Evolutionary conservation across 345 rosid genomes (phyloP).

Genomic region (Triadica sebifera): DNA sequence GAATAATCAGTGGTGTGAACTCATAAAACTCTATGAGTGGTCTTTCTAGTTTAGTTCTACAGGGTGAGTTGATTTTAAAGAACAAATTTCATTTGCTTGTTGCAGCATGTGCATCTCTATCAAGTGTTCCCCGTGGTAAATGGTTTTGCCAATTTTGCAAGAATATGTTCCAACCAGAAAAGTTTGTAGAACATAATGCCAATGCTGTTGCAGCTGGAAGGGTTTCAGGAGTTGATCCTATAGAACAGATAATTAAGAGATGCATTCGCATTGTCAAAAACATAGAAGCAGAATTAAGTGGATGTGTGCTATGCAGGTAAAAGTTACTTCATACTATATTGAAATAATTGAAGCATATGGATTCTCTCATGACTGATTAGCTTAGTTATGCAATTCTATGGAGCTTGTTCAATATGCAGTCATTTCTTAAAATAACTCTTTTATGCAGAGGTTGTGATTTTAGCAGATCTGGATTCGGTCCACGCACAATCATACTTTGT

Average conservation of each 20-base stretch:
- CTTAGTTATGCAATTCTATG: background rate
- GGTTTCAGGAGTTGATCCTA: constrained; percentile 77
- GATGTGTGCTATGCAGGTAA: constrained; percentile 88
- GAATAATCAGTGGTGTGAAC: constrained; percentile 26
- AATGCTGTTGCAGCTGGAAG: constrained; percentile 91
- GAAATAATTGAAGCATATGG: constrained; percentile 13
- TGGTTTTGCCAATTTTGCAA: constrained; percentile 85
- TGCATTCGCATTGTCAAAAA: constrained; percentile 82
- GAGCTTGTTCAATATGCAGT: background rate
- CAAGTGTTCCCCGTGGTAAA: constrained; percentile 55
- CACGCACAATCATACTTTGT: constrained; percentile 85
- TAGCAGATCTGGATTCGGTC: constrained; percentile 59
- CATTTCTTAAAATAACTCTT: background rate
- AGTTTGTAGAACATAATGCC: constrained; percentile 58
- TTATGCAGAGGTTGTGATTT: constrained; percentile 69
- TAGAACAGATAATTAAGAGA: constrained; percentile 71
- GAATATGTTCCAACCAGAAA: constrained; percentile 58
- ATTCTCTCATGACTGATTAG: background rate
- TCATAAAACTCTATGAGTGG: constrained; percentile 32
- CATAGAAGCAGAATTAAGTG: constrained; percentile 58
- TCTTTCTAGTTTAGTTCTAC: constrained; percentile 13
- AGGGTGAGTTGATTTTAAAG: constrained; percentile 13
- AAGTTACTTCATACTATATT: constrained; percentile 16
- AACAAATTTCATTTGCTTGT: constrained; percentile 33
- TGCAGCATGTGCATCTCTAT: constrained; percentile 75